These are phyloP conservation scores for Neofusicoccum sp. DNA, from an alignment of 2,329 filamentous ascomycete species.

Conservation along the genomic window DNA sequence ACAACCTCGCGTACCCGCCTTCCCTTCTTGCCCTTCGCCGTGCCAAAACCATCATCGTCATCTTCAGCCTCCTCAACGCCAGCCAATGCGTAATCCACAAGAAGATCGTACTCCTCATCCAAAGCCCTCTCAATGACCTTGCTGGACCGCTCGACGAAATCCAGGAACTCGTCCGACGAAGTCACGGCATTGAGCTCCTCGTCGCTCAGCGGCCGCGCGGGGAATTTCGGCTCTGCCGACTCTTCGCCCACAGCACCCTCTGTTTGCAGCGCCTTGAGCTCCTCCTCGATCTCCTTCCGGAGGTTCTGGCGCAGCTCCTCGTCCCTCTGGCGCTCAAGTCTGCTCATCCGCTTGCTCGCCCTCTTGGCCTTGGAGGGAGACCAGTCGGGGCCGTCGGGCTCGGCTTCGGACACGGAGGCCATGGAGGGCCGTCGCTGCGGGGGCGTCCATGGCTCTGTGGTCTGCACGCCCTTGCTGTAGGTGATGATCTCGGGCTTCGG, in stretches of 20 bases:
- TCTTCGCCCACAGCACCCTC: slow-evolving; percentile 35
- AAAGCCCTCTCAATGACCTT: slow-evolving; percentile 91
- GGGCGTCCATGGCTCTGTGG: slow-evolving; percentile 69
- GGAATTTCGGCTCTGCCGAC: slow-evolving; percentile 56
- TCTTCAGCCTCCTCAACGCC: slow-evolving; percentile 74
- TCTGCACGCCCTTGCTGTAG: slow-evolving; percentile 97
- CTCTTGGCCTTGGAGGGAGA: slow-evolving; percentile 52
- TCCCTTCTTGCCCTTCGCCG: slow-evolving; percentile 67
- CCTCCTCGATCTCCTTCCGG: slow-evolving; percentile 87
- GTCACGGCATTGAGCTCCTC: slow-evolving; percentile 91
- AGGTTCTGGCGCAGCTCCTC: slow-evolving; percentile 86
- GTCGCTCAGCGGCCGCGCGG: slow-evolving; percentile 71
- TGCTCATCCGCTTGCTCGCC: slow-evolving; percentile 71
- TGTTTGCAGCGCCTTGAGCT: slow-evolving; percentile 67
- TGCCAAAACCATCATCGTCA: slow-evolving; percentile 71
- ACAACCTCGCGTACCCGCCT: slow-evolving; percentile 80
- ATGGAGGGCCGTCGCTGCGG: slow-evolving; percentile 51
- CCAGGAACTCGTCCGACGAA: slow-evolving; percentile 86
- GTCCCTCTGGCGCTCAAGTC: slow-evolving; percentile 76
- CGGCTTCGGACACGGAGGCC: slow-evolving; percentile 41
- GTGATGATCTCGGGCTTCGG: slow-evolving; percentile 78
- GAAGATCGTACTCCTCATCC: slow-evolving; percentile 92
- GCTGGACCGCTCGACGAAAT: slow-evolving; percentile 91
- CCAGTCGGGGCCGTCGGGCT: slow-evolving; percentile 59
- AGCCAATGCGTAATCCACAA: slow-evolving; percentile 88